phyloP scores from a whole-genome alignment of 2,329 filamentous ascomycete genomes.

The Pseudocercospora cruenta region DNA sequence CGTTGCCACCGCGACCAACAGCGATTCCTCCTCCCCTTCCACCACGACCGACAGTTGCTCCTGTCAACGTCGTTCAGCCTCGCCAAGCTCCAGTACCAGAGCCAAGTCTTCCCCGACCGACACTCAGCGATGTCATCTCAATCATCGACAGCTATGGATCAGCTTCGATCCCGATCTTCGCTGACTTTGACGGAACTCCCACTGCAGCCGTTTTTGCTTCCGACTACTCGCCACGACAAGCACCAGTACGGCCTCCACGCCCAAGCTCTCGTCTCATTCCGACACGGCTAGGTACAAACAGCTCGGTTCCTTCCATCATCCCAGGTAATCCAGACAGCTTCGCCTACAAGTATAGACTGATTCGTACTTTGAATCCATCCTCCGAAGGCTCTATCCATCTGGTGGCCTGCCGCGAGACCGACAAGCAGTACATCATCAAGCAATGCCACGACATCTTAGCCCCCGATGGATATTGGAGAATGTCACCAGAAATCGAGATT shows the following conservation, averaged over 20 bases:
- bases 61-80: not conserved
- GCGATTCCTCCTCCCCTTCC: not conserved
- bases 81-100: not conserved
- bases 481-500: not conserved
- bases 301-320: not conserved
- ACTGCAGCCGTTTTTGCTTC: not conserved
- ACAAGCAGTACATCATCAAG: conserved; percentile 21
- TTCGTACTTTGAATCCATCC: conserved; percentile 11
- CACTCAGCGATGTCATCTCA: not conserved
- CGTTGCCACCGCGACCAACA: not conserved
- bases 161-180: conserved; percentile 10
- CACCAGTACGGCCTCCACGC: not conserved
- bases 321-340: conserved; percentile 14
- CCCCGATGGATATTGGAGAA: not conserved
- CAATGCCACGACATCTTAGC: conserved; percentile 1
- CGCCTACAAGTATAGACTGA: conserved; percentile 9
- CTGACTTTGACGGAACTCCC: conserved; percentile 13
- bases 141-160: not conserved
- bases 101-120: not conserved
- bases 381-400: conserved; percentile 20
- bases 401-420: conserved; percentile 8
- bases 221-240: not conserved
- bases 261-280: not conserved
- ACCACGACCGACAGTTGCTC: not conserved
- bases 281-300: not conserved